These are phyloP conservation scores for Sicyos edulis DNA, from an alignment of 306 rosid genomes.

Conservation along the genomic window DNA sequence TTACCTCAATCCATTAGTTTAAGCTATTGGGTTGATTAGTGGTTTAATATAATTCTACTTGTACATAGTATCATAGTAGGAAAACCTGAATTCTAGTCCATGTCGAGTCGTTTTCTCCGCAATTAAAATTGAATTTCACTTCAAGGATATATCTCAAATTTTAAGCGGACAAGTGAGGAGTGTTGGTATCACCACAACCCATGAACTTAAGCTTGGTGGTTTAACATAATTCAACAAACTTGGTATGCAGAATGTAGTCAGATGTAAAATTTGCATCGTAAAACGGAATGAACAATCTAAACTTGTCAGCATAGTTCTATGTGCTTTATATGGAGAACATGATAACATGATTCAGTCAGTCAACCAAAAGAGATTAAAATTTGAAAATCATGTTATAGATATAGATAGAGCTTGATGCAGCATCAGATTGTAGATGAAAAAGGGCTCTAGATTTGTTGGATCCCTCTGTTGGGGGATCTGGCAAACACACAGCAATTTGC, in stretches of 20 bases:
- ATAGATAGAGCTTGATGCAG: constrained; percentile 6
- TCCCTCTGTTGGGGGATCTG: neutral
- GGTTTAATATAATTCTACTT: no score
- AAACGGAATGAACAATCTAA: neutral
- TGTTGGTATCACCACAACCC: no score
- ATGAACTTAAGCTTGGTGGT: no score
- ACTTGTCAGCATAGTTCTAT: neutral
- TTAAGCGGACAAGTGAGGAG: no score
- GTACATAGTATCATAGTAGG: no score
- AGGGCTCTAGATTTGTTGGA: neutral
- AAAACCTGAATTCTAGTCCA: no score
- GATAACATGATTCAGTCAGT: neutral
- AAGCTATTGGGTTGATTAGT: no score
- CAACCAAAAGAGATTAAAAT: neutral
- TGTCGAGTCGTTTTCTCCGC: no score
- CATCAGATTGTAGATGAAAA: constrained; percentile 1
- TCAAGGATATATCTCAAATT: no score
- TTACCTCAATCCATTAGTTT: no score
- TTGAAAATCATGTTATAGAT: neutral
- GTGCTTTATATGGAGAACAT: neutral
- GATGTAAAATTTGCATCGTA: neutral
- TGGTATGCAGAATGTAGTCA: neutral
- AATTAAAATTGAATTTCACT: no score
- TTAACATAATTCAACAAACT: neutral
- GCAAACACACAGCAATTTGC: neutral